Conservation (phyloP, 306 rosid species). For the Pterocarpus santalinus region DNA sequence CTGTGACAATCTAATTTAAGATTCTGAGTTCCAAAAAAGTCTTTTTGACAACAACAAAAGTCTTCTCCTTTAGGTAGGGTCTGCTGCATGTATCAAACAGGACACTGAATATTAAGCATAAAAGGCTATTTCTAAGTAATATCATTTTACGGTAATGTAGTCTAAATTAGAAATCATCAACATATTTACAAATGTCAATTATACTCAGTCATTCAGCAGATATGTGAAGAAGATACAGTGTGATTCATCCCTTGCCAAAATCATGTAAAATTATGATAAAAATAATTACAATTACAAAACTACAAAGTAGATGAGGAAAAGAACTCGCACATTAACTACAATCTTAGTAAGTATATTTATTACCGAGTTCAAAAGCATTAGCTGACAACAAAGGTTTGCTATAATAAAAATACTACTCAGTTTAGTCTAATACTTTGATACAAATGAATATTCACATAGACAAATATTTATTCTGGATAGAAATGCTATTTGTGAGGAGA, state of each 20-base stretch:
- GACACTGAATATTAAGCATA: background rate
- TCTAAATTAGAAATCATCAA: background rate
- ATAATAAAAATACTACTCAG: slow-evolving; percentile 23
- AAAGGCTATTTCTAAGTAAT: background rate
- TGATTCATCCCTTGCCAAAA: background rate
- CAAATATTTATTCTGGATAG: slow-evolving; percentile 59
- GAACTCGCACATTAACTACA: background rate
- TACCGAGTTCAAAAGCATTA: slow-evolving; percentile 42
- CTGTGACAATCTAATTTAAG: background rate
- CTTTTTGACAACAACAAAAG: background rate
- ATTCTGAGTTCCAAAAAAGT: background rate
- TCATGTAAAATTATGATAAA: background rate
- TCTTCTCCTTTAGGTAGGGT: background rate
- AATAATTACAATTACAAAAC: background rate
- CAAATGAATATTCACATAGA: slow-evolving; percentile 28
- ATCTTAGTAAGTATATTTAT: background rate
- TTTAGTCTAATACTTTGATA: slow-evolving; percentile 23
- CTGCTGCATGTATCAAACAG: background rate
- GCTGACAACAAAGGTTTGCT: slow-evolving; percentile 26
- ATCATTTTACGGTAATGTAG: slow-evolving; percentile 1
- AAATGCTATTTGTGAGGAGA: slow-evolving; percentile 65
- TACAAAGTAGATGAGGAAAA: background rate
- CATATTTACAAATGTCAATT: slow-evolving; percentile 8
- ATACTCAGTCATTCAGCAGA: slow-evolving; percentile 19
- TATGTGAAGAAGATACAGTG: background rate